These are phyloP conservation scores for Lithocarpus polystachyus DNA, from an alignment of 306 rosid species.

Conservation along the genomic window DNA sequence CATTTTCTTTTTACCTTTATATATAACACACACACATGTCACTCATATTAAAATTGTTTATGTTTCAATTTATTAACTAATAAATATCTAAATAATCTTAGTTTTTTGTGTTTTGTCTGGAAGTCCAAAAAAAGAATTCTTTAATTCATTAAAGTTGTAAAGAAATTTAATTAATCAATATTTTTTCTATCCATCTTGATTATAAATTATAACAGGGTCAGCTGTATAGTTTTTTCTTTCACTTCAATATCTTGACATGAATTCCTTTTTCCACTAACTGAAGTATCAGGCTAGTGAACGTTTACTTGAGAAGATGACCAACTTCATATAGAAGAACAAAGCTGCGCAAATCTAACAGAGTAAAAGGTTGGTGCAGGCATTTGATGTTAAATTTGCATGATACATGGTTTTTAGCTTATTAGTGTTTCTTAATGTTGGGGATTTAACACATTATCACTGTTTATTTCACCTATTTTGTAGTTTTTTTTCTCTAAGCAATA, in stretches of 20 bases:
- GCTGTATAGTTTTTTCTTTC: conserved; percentile 6
- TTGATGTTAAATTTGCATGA: conserved; percentile 16
- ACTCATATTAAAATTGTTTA: not conserved
- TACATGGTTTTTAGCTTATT: not conserved
- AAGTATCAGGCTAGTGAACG: conserved; percentile 86
- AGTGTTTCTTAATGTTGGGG: not conserved
- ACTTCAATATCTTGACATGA: conserved; percentile 5
- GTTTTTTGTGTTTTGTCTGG: conserved; percentile 4
- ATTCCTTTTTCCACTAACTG: conserved; percentile 26
- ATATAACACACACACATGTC: not conserved
- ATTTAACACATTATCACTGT: conserved; percentile 1
- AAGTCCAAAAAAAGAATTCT: not conserved
- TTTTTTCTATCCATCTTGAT: too few relatives aligned
- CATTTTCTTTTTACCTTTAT: not conserved
- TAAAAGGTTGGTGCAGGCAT: conserved; percentile 55
- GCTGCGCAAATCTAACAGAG: conserved; percentile 86
- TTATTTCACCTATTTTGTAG: not conserved
- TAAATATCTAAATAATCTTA: not conserved
- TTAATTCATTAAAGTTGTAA: too few relatives aligned
- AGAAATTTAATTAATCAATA: too few relatives aligned
- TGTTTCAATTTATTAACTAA: too few relatives aligned
- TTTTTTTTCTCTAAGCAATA: not conserved
- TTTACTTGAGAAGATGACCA: conserved; percentile 74
- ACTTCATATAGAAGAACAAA: conserved; percentile 75
- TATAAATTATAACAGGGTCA: too few relatives aligned